phyloP scores from a whole-genome alignment of 1,284 basidiomycete species.

The Bondarzewia mesenterica region DNA sequence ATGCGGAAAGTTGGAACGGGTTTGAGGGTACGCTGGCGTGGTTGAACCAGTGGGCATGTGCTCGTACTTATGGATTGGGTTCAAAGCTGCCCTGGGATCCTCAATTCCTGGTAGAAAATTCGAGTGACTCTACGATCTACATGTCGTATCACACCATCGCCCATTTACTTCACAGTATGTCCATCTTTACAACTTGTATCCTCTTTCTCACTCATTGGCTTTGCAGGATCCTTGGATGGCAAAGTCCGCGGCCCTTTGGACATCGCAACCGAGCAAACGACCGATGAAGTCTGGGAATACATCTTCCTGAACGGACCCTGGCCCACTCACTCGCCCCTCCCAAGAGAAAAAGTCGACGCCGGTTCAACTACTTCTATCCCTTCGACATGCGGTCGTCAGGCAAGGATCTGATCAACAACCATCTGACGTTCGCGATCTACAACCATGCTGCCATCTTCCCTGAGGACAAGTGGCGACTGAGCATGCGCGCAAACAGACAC shows the following conservation, averaged over 20 bases:
- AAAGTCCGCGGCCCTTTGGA: slow-evolving; percentile 76
- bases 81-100: slow-evolving; percentile 97
- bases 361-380: slow-evolving; percentile 98
- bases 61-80: slow-evolving; percentile 93
- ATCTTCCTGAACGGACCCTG: slow-evolving; percentile 75
- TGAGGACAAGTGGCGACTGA: slow-evolving; percentile 87
- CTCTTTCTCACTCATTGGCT: slow-evolving; percentile 9
- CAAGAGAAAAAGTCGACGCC: slow-evolving; percentile 76
- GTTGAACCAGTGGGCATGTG: slow-evolving; percentile 99
- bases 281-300: slow-evolving; percentile 97
- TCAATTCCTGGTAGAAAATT: slow-evolving; percentile 92
- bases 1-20: slow-evolving; percentile 90
- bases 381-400: slow-evolving; percentile 98
- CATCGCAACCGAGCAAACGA: slow-evolving; percentile 88
- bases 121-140: slow-evolving; percentile 98
- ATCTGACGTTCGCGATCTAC: slow-evolving; percentile 93
- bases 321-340: slow-evolving; percentile 61
- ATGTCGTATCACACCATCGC: slow-evolving; percentile 98
- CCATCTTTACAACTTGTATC: background rate
- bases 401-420: slow-evolving; percentile 96
- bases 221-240: slow-evolving; percentile 67
- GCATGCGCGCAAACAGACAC: slow-evolving; percentile 95
- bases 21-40: slow-evolving; percentile 92
- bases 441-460: slow-evolving; percentile 93
- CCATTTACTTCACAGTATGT: slow-evolving; percentile 76